These are phyloP conservation scores for Micractinium sp. DNA, from an alignment of 139 green algal genomes.

Conservation along the genomic window DNA sequence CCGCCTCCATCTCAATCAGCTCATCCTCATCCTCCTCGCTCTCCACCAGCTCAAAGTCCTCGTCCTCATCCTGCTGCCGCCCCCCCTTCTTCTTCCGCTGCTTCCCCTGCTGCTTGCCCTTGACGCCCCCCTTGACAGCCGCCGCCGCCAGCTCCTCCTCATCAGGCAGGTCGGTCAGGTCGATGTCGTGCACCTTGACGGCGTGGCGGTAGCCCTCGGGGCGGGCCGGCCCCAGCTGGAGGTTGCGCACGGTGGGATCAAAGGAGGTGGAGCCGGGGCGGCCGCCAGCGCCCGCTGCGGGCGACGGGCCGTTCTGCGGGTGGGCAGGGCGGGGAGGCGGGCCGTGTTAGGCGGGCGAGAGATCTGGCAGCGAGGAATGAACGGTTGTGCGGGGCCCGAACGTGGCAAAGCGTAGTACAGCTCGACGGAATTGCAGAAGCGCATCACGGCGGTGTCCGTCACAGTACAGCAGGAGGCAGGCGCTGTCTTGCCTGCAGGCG, in stretches of 20 bases:
- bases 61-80: neutral
- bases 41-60: neutral
- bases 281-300: neutral
- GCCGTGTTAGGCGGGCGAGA: too few relatives aligned
- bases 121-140: neutral
- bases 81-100: neutral
- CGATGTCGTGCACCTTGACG: slow-evolving; percentile 14
- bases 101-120: neutral
- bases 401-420: too few relatives aligned
- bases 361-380: too few relatives aligned
- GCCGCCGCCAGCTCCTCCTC: neutral
- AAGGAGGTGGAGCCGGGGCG: slow-evolving; percentile 14
- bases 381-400: too few relatives aligned
- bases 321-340: too few relatives aligned
- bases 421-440: too few relatives aligned
- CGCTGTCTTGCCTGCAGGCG: neutral
- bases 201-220: slow-evolving; percentile 18
- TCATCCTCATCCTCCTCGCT: slow-evolving; percentile 5
- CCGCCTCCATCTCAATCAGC: neutral
- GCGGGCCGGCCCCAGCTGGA: neutral
- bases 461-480: neutral
- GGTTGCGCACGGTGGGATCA: slow-evolving; percentile 33
- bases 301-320: neutral
- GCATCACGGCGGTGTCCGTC: too few relatives aligned
- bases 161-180: neutral